Evolutionary conservation across 148 eudicot genomes (phyloP), one percentile per base, ranked within the genome.

Genomic region (Chenopodium formosanum): DNA sequence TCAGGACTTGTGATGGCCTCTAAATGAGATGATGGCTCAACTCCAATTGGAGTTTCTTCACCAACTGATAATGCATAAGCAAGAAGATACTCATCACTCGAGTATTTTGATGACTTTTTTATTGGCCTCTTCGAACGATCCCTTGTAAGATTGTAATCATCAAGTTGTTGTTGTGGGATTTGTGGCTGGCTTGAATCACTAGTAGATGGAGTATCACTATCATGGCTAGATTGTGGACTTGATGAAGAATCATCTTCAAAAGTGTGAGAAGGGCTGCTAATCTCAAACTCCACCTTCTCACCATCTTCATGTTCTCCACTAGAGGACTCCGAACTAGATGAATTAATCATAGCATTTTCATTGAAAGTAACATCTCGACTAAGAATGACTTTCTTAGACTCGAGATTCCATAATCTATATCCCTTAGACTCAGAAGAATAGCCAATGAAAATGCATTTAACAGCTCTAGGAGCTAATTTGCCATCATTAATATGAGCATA

Each of bases 211-310:
- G 32, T 29, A 74, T 12, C 5, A 50, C 7, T 20, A 74, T 48
- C 53, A 47, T 74, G 76, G 7, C 52, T 48, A 0, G 32, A 74
- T 20, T 74, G 76, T 25, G 29, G 34, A 6, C 44, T 29, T 29
- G 44, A 68, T 9, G 60, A 48, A 47, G 27, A 23, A 5, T 13
- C 32, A 23, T 9, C 8, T n/a, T 25, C 29, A 6, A 1, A 2
- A 2, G 1, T 74, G 2, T 32, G 60, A 46, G 32, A 25, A 9
- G n/a, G 32, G 2, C 5, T 47, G 12, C 27, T 73, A n/a, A 23
- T 46, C 50, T 73, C 53, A 0, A 44, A 46, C 75, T 73, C 75
- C 75, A 73, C 34, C 76, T 74, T 74, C 76, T 74, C 76, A 46
- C 60, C 53, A 48, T 2, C 6, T 31, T 31, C 32, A 31, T 31